phyloP scores from a whole-genome alignment of 805 yeast genomes.

The Wickerhamomyces alni region DNA sequence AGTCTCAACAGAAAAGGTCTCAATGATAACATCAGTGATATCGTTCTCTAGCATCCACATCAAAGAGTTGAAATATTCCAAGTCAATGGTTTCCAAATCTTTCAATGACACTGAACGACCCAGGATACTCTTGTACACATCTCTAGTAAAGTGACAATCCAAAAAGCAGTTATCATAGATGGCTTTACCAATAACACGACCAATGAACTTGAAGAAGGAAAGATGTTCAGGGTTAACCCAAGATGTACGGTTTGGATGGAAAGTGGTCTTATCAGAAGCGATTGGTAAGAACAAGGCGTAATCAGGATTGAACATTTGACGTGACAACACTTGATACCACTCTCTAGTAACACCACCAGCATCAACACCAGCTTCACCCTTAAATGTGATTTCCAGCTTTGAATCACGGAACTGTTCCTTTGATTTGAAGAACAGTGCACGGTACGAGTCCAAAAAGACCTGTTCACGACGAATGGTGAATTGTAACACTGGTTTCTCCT shows the following conservation, averaged over 20 bases:
- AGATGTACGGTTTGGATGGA: conserved; percentile 91
- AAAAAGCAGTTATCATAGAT: conserved; percentile 78
- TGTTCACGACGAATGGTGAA: conserved; percentile 79
- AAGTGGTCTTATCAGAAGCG: conserved; percentile 86
- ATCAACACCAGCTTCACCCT: conserved; percentile 94
- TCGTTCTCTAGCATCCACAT: conserved; percentile 97
- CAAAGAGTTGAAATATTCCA: conserved; percentile 86
- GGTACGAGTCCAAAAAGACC: conserved; percentile 86
- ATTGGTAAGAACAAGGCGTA: conserved; percentile 90
- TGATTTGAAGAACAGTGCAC: conserved; percentile 73
- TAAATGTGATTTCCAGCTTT: conserved; percentile 74
- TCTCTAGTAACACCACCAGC: conserved; percentile 98
- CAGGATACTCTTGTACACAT: conserved; percentile 83
- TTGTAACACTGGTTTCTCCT: conserved; percentile 40
- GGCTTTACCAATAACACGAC: conserved; percentile 91
- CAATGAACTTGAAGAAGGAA: conserved; percentile 90
- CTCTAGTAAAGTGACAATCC: conserved; percentile 93
- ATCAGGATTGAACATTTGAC: conserved; percentile 95
- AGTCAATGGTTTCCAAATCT: conserved; percentile 91
- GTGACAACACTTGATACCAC: conserved; percentile 90
- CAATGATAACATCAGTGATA: conserved; percentile 91
- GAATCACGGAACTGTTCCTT: conserved; percentile 67
- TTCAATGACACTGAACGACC: conserved; percentile 77
- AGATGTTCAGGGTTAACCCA: conserved; percentile 91
- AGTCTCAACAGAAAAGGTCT: conserved; percentile 87